phyloP scores from a whole-genome alignment of 345 rosid genomes.

The Arabidopsis thaliana region DNA sequence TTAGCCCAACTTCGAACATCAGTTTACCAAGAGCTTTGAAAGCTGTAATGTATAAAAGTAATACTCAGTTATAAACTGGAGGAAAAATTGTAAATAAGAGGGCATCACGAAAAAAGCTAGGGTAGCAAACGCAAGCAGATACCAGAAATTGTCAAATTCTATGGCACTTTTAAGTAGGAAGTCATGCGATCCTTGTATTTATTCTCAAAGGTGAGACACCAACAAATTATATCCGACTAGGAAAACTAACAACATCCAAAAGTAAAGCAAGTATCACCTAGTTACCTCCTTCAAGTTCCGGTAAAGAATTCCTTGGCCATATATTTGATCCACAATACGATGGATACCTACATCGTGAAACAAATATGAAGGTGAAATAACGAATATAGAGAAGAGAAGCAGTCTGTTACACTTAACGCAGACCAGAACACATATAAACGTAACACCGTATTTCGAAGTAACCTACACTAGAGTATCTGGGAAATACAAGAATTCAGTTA shows the following conservation, averaged over 20 bases:
- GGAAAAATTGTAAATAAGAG: not conserved
- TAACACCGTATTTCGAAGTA: not conserved
- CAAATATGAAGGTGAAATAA: conserved; percentile 17
- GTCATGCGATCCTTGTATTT: not conserved
- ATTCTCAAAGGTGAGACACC: conserved; percentile 16
- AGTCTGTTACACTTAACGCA: not conserved
- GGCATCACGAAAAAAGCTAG: not conserved
- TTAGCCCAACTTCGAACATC: conserved; percentile 76
- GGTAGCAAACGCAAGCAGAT: not conserved
- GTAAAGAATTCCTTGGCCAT: conserved; percentile 76
- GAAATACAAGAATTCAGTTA: not conserved
- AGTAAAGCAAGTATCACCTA: conserved; percentile 25
- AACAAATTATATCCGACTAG: not conserved
- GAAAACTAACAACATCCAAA: conserved; percentile 18
- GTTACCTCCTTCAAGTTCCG: conserved; percentile 88
- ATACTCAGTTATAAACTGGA: conserved; percentile 17
- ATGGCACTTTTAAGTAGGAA: not conserved
- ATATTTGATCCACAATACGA: conserved; percentile 88
- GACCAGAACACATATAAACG: not conserved
- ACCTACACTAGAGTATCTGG: not conserved
- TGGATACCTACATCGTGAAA: conserved; percentile 68
- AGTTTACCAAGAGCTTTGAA: conserved; percentile 89
- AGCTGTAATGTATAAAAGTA: conserved; percentile 52
- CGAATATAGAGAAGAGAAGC: not conserved
- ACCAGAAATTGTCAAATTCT: not conserved